These are phyloP conservation scores for Dichotomopilus funicola DNA, from an alignment of 2,329 filamentous ascomycete genomes.

Conservation along the genomic window DNA sequence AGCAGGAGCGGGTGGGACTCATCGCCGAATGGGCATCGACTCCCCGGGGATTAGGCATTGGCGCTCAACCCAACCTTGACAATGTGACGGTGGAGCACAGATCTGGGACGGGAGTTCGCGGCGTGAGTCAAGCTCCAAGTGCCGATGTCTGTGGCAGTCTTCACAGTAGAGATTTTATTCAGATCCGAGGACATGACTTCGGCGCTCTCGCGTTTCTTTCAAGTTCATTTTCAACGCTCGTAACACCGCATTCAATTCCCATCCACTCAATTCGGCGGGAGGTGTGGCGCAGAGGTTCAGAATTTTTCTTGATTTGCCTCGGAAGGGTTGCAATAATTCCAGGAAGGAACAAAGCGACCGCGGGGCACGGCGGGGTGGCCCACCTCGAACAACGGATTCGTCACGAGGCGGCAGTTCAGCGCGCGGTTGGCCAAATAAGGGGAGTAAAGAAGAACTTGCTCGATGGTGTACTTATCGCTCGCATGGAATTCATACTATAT, in stretches of 20 bases:
- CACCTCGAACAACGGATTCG: not conserved
- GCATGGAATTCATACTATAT: too few relatives aligned
- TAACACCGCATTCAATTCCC: not conserved
- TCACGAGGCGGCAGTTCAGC: too few relatives aligned
- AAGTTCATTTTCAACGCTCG: not conserved
- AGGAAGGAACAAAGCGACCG: not conserved
- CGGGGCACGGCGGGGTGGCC: not conserved
- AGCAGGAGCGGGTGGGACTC: conserved; percentile 3
- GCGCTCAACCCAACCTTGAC: conserved; percentile 21
- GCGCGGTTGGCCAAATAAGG: too few relatives aligned
- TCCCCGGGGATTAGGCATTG: conserved; percentile 13
- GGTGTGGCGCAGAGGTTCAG: too few relatives aligned
- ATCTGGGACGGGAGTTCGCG: conserved; percentile 2
- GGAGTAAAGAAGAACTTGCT: too few relatives aligned
- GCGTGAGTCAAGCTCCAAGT: conserved; percentile 20
- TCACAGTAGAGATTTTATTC: too few relatives aligned
- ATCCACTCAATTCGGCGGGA: not conserved
- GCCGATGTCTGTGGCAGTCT: too few relatives aligned
- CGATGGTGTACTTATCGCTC: too few relatives aligned
- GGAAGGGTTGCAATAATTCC: not conserved
- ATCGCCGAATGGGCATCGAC: not conserved
- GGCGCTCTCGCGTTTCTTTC: not conserved
- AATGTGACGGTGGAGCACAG: conserved; percentile 10
- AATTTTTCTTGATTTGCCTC: conserved; percentile 1
- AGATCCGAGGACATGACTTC: too few relatives aligned